A percentile compares a stretch with the other conserved stretches of the same genome.
phyloP scores from a whole-genome alignment of 345 rosid species.

The Salix dunnii region DNA sequence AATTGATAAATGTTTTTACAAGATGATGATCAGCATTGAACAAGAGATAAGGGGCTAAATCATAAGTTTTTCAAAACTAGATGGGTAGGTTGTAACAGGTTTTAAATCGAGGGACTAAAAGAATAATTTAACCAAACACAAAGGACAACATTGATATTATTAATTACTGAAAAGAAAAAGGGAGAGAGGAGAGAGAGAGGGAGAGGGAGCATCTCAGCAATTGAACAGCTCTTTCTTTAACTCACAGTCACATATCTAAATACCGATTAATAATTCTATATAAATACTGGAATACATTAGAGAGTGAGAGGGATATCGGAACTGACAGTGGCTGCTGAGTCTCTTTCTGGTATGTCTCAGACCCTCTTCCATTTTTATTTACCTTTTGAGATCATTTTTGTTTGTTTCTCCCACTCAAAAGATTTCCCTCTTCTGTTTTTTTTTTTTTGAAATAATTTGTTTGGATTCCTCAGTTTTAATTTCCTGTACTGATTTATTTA shows the following conservation, averaged over 20 bases:
- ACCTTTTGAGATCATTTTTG: neutral
- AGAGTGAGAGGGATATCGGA: neutral
- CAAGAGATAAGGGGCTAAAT: neutral
- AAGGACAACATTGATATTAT: neutral
- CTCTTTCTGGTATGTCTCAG: neutral
- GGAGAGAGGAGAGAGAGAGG: neutral
- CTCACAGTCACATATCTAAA: neutral
- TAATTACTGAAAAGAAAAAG: neutral
- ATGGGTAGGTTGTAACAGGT: neutral
- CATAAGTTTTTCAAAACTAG: neutral
- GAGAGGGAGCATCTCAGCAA: conserved; percentile 3
- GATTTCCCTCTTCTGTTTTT: neutral
- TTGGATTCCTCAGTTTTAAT: neutral
- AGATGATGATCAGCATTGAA: neutral
- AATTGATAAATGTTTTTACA: neutral
- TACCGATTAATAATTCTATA: neutral
- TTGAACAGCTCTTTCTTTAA: conserved; percentile 27
- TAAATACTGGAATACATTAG: neutral
- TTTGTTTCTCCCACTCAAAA: neutral
- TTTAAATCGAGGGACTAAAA: neutral
- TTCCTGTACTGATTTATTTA: neutral
- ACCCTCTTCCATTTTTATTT: neutral
- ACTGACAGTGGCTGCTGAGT: neutral
- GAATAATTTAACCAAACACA: neutral
- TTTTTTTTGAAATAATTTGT: neutral